Conservation (phyloP, 768 basidiomycete genomes). For the Kwoniella sp. region DNA sequence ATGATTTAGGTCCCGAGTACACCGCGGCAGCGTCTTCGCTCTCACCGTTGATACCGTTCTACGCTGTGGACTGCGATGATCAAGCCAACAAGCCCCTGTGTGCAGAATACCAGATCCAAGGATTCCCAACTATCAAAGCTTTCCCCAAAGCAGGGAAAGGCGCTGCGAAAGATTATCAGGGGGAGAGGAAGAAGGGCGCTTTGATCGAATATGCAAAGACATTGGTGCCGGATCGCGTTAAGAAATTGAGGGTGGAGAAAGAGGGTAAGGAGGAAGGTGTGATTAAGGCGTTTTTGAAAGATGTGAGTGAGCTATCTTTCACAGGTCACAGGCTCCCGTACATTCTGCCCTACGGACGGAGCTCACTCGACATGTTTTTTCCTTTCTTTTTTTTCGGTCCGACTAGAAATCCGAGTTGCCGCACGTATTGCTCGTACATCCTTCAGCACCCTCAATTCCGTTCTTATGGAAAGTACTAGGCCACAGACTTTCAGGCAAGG, state of each 20-base stretch:
- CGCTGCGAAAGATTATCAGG: conserved; percentile 68
- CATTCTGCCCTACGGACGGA: not conserved
- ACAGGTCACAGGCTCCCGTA: not conserved
- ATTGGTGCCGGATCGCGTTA: conserved; percentile 72
- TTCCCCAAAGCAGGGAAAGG: conserved; percentile 75
- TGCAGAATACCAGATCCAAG: conserved; percentile 76
- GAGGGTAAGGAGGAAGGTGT: conserved; percentile 61
- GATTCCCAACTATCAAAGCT: conserved; percentile 91
- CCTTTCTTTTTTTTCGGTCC: not conserved
- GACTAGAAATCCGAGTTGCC: conserved; percentile 52
- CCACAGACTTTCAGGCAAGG: conserved; percentile 43
- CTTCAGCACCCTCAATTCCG: conserved; percentile 52
- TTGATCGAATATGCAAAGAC: conserved; percentile 76
- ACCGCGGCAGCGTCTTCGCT: conserved; percentile 77
- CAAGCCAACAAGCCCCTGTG: conserved; percentile 79
- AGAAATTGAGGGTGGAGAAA: conserved; percentile 58
- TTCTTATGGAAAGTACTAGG: conserved; percentile 57
- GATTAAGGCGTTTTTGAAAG: conserved; percentile 64
- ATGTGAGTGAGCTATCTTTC: conserved; percentile 62
- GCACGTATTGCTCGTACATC: conserved; percentile 55
- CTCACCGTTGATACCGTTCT: conserved; percentile 78
- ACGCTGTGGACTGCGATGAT: conserved; percentile 91
- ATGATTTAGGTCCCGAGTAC: conserved; percentile 80
- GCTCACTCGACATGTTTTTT: no score
- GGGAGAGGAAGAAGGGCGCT: conserved; percentile 70